Evolutionary conservation across 2,329 filamentous ascomycete genomes (phyloP), one percentile per base, ranked within the genome.

Genomic region (Taxawa tesnikishii): DNA sequence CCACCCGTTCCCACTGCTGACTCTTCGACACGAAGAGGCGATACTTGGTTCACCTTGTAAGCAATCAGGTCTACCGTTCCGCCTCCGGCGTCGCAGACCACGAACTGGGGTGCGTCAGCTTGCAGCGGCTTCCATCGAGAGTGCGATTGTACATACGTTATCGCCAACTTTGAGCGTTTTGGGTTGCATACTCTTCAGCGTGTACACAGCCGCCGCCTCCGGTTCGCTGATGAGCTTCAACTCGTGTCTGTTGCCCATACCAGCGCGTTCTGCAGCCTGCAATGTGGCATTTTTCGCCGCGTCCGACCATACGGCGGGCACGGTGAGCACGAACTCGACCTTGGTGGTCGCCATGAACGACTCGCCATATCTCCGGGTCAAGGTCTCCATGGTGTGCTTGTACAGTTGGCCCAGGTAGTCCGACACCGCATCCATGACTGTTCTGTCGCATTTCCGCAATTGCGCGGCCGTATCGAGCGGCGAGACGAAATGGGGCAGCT

Each of bases 241-340:
- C 33, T 79, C 72, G 23, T 55, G 69, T 4, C 81, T 36, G 14
- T 29, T 36, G 7, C 34, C 82, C 78, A 88, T 83, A 4, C 82
- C 83, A 0, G 82, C 83, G 37, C 75, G 64, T 58, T 85, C 79
- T 10, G 82, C 82, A 4, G 83, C 83, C 49, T 81, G 72, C 31
- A 87, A 56, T 2, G 82, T 88, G 5, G 80, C 81, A 51, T 84
- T 82, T 59, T 87, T 88, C 13, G 82, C 83, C 0, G 79, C 73
- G 51, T 90, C 83, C 13, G 75, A 83, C 83, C 83, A 90, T 5
- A 88, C 80, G 6, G 83, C 83, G 5, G 83, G 83, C 31, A 81
- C 83, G 1, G 82, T 88, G 35, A 90, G 64, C 31, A 88, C 79
- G 45, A 83, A 88, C 41, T 87, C 75, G 24, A 84, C 75, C 45